These are phyloP conservation scores for Teunomyces funiuensis DNA, from an alignment of 805 yeast genomes.

Conservation along the genomic window DNA sequence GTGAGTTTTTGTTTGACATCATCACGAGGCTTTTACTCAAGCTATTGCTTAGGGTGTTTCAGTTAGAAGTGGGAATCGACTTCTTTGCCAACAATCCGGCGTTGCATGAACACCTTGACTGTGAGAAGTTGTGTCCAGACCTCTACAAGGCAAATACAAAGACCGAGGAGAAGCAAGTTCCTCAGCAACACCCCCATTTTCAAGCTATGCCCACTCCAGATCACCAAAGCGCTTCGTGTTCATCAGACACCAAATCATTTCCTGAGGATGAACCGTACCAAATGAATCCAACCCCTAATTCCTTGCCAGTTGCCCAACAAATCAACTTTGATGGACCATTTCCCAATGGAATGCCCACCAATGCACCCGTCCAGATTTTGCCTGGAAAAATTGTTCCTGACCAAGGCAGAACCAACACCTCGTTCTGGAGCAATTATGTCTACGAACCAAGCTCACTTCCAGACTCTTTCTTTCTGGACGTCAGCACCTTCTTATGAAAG, in stretches of 20 bases:
- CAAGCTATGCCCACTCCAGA: neutral
- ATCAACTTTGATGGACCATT: neutral
- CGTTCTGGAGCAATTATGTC: neutral
- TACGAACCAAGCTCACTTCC: neutral
- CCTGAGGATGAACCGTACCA: neutral
- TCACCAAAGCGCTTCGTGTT: neutral
- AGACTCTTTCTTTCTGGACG: neutral
- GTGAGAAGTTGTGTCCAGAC: neutral
- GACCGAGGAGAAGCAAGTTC: neutral
- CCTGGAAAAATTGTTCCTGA: too few species aligned
- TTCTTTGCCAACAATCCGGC: neutral
- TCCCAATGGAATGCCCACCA: neutral
- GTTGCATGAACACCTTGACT: slow-evolving; percentile 1
- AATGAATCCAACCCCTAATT: neutral
- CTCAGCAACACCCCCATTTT: neutral
- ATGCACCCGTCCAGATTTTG: too few species aligned
- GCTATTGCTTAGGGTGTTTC: slow-evolving; percentile 1
- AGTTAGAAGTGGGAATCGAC: neutral
- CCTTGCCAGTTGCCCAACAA: neutral
- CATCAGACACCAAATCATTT: slow-evolving; percentile 1
- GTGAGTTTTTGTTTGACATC: slow-evolving; percentile 4
- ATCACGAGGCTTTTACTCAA: slow-evolving; percentile 2
- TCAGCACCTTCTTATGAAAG: too few species aligned
- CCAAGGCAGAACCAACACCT: neutral
- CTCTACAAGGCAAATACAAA: neutral